A percentile compares a stretch with the other conserved stretches of the same genome.
Conservation (phyloP, 176 grass and related monocot species). For the Alopecurus myosuroides region DNA sequence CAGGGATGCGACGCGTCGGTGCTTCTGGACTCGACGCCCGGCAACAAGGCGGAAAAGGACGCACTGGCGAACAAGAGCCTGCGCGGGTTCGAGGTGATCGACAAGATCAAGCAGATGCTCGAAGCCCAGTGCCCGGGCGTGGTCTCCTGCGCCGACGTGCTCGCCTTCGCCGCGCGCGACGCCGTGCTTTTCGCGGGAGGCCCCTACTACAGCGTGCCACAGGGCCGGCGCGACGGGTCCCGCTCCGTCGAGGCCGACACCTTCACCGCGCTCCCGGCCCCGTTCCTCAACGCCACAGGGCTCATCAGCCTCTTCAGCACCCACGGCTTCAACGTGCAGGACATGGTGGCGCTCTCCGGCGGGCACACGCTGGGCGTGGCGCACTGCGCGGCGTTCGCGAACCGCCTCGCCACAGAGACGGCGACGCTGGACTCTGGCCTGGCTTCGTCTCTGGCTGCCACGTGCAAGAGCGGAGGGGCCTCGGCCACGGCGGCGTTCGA, state of each 20-base stretch:
- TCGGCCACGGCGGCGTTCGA: conserved; percentile 52
- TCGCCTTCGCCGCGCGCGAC: conserved; percentile 72
- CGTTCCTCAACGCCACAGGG: conserved; percentile 30
- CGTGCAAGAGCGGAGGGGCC: conserved; percentile 52
- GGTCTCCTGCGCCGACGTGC: conserved; percentile 79
- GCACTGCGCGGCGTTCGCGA: conserved; percentile 55
- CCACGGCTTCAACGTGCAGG: conserved; percentile 39
- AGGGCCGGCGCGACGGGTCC: conserved; percentile 62
- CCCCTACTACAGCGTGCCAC: conserved; percentile 60
- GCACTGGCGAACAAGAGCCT: conserved; percentile 64
- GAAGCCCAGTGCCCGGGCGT: conserved; percentile 68
- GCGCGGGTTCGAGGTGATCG: conserved; percentile 82
- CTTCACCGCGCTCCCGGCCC: conserved; percentile 47
- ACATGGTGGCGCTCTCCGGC: conserved; percentile 76
- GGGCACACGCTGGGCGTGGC: conserved; percentile 79
- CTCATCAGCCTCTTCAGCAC: conserved; percentile 48
- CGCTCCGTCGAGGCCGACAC: conserved; percentile 62
- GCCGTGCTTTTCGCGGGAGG: conserved; percentile 60
- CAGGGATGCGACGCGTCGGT: conserved; percentile 98
- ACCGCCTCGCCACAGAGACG: conserved; percentile 17
- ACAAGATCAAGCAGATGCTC: conserved; percentile 54
- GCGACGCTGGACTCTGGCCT: conserved; percentile 47
- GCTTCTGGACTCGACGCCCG: conserved; percentile 59
- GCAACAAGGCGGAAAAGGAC: conserved; percentile 78
- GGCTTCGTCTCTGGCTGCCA: conserved; percentile 11